Conservation (phyloP, 352 stramenopile species). For the Pseudoperonospora humuli region DNA sequence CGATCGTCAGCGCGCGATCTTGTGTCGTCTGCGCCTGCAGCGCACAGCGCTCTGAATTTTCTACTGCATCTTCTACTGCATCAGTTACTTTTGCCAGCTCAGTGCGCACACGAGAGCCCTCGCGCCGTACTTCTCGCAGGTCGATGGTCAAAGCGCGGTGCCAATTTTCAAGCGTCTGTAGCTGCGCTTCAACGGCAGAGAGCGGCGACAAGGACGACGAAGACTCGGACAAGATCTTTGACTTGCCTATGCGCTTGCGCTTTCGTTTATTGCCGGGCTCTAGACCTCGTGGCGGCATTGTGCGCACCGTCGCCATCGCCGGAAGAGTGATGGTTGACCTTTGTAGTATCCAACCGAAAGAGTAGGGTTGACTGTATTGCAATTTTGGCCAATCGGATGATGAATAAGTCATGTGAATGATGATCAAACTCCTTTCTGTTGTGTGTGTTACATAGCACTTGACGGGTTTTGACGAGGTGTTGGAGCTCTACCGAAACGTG, state of each 20-base stretch:
- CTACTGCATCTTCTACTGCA: conserved; percentile 24
- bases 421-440: too few relatives aligned
- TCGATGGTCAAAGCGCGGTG: conserved; percentile 25
- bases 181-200: conserved; percentile 5
- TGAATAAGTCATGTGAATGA: too few relatives aligned
- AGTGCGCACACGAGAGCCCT: conserved; percentile 27
- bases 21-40: conserved; percentile 11
- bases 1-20: not conserved
- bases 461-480: too few relatives aligned
- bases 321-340: conserved; percentile 2
- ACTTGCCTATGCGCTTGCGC: conserved; percentile 16
- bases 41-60: conserved; percentile 23
- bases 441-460: too few relatives aligned
- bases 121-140: conserved; percentile 23
- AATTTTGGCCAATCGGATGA: too few relatives aligned
- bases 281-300: conserved; percentile 7
- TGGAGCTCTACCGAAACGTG: conserved; percentile 52
- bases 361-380: too few relatives aligned
- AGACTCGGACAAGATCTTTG: not conserved
- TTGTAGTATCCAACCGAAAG: too few relatives aligned
- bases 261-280: conserved; percentile 29
- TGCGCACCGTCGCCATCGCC: conserved; percentile 29
- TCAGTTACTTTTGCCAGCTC: conserved; percentile 40
- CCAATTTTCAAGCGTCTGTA: conserved; percentile 30
- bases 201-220: not conserved